These are phyloP conservation scores for Blastocystis sp. DNA, from an alignment of 352 stramenopile genomes.

Conservation along the genomic window DNA sequence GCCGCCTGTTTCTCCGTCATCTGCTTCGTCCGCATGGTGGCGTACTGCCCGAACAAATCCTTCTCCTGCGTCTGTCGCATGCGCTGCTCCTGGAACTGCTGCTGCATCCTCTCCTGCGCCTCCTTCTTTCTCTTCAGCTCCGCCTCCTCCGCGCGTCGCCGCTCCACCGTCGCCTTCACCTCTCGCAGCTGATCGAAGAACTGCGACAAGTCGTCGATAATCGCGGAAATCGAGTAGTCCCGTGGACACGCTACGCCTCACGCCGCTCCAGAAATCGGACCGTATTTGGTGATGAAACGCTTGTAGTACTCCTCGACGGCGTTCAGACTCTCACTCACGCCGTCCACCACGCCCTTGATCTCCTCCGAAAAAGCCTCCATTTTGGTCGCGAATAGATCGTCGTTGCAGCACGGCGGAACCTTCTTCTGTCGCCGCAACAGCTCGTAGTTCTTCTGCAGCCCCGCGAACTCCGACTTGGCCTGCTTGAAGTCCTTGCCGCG, in stretches of 20 bases:
- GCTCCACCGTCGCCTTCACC: not conserved
- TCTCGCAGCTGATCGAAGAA: slow-evolving; percentile 62
- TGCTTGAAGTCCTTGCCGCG: slow-evolving; percentile 28
- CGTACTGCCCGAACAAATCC: slow-evolving; percentile 25
- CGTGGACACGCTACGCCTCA: slow-evolving; percentile 11
- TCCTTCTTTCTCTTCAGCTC: slow-evolving; percentile 22
- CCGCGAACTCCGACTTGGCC: not conserved
- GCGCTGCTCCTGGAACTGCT: not conserved
- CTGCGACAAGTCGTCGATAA: slow-evolving; percentile 26
- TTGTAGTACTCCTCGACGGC: slow-evolving; percentile 3
- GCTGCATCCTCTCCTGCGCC: slow-evolving; percentile 30
- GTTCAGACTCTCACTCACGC: not conserved
- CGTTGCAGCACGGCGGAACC: slow-evolving; percentile 13
- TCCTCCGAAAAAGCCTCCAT: slow-evolving; percentile 47
- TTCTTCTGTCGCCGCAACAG: not conserved
- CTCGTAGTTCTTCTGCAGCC: not conserved
- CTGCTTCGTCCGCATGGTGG: slow-evolving; percentile 18
- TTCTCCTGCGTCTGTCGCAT: not conserved
- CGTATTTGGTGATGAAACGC: slow-evolving; percentile 37
- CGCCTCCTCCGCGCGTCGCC: not conserved
- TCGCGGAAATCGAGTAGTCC: slow-evolving; percentile 38
- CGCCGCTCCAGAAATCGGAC: not conserved
- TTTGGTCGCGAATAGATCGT: slow-evolving; percentile 18
- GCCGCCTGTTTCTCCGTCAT: not conserved
- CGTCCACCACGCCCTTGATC: not conserved